Evolutionary conservation across 768 basidiomycete species (phyloP).

Genomic region (Porphyrellus cyaneotinctus): DNA sequence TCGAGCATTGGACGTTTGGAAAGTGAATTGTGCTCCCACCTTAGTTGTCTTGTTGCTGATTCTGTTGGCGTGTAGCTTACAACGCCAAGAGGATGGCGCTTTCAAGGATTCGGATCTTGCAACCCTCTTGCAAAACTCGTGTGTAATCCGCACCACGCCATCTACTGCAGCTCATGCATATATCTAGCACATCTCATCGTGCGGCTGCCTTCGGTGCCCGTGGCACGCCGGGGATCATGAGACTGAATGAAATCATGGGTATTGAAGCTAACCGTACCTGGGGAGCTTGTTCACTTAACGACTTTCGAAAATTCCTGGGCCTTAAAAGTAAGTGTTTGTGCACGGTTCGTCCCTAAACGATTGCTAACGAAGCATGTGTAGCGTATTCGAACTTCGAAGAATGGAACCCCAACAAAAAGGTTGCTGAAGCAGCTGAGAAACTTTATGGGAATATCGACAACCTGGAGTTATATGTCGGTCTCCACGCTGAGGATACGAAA

Average conservation of each 20-base stretch:
- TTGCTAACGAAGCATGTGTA: conserved; percentile 24
- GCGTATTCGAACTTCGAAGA: conserved; percentile 70
- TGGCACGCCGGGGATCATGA: conserved; percentile 72
- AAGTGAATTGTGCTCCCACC: conserved; percentile 34
- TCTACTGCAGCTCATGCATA: not conserved
- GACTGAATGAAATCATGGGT: conserved; percentile 78
- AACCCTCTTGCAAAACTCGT: conserved; percentile 63
- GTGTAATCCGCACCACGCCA: conserved; percentile 23
- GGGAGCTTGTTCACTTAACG: conserved; percentile 82
- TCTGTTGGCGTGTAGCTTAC: conserved; percentile 38
- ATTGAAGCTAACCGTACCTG: conserved; percentile 72
- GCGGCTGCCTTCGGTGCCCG: conserved; percentile 75
- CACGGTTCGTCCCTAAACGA: not conserved
- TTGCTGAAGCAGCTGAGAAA: conserved; percentile 69
- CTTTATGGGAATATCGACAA: conserved; percentile 73
- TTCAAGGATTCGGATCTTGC: conserved; percentile 76
- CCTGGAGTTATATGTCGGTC: conserved; percentile 76
- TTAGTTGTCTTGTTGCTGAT: not conserved
- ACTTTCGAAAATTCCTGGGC: conserved; percentile 79
- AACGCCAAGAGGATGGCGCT: conserved; percentile 51
- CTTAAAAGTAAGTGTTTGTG: conserved; percentile 53
- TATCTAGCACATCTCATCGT: conserved; percentile 58
- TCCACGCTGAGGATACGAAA: conserved; percentile 76
- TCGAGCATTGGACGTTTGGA: conserved; percentile 65
- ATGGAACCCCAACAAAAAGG: conserved; percentile 73